These are phyloP conservation scores for Blastomyces percursus DNA, from an alignment of 2,329 filamentous ascomycete species.

Conservation along the genomic window DNA sequence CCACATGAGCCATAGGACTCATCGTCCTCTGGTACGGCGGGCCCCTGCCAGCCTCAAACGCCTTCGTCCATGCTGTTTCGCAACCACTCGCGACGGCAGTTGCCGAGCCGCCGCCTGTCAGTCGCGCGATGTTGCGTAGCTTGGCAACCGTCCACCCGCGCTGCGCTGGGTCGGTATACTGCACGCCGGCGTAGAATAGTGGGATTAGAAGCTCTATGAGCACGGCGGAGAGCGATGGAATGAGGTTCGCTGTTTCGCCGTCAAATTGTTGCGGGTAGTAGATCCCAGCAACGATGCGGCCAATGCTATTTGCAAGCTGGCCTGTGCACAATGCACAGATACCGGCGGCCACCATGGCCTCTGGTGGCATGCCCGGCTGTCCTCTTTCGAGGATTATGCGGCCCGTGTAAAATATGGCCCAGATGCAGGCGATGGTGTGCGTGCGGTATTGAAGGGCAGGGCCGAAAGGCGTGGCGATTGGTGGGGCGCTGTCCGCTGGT, in stretches of 20 bases:
- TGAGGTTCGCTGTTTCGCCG: constrained; percentile 48
- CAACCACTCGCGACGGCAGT: constrained; percentile 72
- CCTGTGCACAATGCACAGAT: constrained; percentile 63
- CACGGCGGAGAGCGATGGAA: constrained; percentile 65
- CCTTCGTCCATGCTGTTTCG: constrained; percentile 72
- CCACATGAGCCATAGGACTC: constrained; percentile 7
- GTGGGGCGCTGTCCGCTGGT: constrained; percentile 52
- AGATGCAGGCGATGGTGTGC: constrained; percentile 76
- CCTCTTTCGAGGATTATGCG: constrained; percentile 70
- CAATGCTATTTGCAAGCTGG: constrained; percentile 60
- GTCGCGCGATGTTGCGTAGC: constrained; percentile 60
- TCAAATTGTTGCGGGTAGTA: constrained; percentile 34
- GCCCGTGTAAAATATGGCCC: constrained; percentile 78
- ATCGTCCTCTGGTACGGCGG: constrained; percentile 55
- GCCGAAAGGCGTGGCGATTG: constrained; percentile 65
- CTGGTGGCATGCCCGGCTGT: constrained; percentile 83
- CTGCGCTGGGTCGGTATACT: constrained; percentile 62
- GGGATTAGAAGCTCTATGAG: constrained; percentile 73
- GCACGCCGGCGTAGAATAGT: constrained; percentile 74
- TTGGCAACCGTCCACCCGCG: constrained; percentile 66
- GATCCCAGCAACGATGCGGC: constrained; percentile 66
- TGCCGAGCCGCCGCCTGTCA: constrained; percentile 82
- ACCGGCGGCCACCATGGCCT: constrained; percentile 76
- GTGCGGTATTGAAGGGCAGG: constrained; percentile 70
- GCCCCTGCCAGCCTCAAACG: constrained; percentile 60